Percentiles rank a stretch among this genome's conserved stretches.
Evolutionary conservation across 306 rosid genomes (phyloP).

Genomic region (Sphenostylis stenocarpa): DNA sequence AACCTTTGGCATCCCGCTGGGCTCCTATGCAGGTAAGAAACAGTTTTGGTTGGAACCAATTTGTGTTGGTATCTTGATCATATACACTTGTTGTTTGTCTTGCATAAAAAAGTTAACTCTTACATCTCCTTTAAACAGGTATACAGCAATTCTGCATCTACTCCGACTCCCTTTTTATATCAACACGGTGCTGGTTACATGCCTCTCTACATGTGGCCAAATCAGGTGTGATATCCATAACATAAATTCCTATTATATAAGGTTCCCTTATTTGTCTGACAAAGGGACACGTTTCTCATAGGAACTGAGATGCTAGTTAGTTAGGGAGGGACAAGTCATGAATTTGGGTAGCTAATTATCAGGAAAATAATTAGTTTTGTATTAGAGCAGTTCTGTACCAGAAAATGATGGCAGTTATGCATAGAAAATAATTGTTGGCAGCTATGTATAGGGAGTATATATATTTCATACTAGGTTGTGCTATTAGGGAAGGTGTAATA

Average conservation of each 20-base stretch:
- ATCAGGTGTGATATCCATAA: slow-evolving; percentile 39
- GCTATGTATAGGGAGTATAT: not conserved
- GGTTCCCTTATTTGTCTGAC: slow-evolving; percentile 25
- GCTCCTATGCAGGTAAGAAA: slow-evolving; percentile 39
- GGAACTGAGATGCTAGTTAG: not conserved
- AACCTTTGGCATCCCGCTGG: slow-evolving; percentile 29
- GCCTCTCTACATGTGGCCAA: slow-evolving; percentile 28
- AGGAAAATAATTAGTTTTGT: not conserved
- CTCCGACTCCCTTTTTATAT: slow-evolving; percentile 21
- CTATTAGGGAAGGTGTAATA: not conserved
- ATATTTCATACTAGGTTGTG: not conserved
- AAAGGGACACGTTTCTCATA: slow-evolving; percentile 7
- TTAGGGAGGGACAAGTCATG: not conserved
- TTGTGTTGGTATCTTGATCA: slow-evolving; percentile 15
- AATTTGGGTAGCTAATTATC: not conserved
- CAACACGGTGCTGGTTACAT: slow-evolving; percentile 26
- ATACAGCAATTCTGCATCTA: slow-evolving; percentile 22
- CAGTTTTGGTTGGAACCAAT: not conserved
- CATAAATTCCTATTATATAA: not conserved
- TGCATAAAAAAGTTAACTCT: slow-evolving; percentile 10
- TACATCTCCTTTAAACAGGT: slow-evolving; percentile 32
- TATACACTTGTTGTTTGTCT: not conserved
- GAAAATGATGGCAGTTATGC: not conserved
- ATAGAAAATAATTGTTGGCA: not conserved
- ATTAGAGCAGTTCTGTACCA: not conserved